phyloP scores from a whole-genome alignment of 768 basidiomycete species.

The Auriscalpium microsporum region DNA sequence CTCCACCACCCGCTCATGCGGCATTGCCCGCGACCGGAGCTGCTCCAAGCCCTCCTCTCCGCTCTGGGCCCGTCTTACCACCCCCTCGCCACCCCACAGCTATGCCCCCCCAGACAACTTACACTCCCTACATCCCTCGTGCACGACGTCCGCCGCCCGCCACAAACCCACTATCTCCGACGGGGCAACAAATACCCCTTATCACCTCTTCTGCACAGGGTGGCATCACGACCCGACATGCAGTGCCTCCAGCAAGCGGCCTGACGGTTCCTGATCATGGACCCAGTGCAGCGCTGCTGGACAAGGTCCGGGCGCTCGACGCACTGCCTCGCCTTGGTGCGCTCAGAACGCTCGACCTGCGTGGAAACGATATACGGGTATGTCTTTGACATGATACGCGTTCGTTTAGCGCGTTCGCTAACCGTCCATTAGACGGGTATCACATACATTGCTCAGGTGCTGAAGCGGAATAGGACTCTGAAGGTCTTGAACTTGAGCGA shows the following conservation, averaged over 20 bases:
- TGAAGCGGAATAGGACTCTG: conserved; percentile 91
- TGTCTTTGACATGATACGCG: conserved; percentile 22
- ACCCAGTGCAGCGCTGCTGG: conserved; percentile 71
- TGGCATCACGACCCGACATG: conserved; percentile 41
- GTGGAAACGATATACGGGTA: conserved; percentile 87
- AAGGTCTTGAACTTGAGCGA: conserved; percentile 93
- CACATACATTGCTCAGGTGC: conserved; percentile 85
- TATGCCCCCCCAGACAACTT: conserved; percentile 56
- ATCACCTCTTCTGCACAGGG: conserved; percentile 52
- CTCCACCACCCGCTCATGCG: conserved; percentile 26
- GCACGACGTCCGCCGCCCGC: conserved; percentile 33
- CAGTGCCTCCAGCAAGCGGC: conserved; percentile 16
- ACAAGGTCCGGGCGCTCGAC: conserved; percentile 87
- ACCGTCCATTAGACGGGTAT: conserved; percentile 50
- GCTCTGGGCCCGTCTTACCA: conserved; percentile 34
- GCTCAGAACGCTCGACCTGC: conserved; percentile 82
- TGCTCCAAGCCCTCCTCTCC: conserved; percentile 22
- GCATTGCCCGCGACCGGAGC: conserved; percentile 24
- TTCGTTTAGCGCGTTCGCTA: neutral
- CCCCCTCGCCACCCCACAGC: conserved; percentile 42
- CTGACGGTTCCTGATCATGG: conserved; percentile 25
- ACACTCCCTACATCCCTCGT: conserved; percentile 77
- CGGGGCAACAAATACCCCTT: conserved; percentile 50
- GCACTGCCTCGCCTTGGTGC: conserved; percentile 78
- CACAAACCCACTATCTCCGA: conserved; percentile 31